Conservation (phyloP, 1,284 basidiomycete species). For the Cryptococcus neoformans region DNA sequence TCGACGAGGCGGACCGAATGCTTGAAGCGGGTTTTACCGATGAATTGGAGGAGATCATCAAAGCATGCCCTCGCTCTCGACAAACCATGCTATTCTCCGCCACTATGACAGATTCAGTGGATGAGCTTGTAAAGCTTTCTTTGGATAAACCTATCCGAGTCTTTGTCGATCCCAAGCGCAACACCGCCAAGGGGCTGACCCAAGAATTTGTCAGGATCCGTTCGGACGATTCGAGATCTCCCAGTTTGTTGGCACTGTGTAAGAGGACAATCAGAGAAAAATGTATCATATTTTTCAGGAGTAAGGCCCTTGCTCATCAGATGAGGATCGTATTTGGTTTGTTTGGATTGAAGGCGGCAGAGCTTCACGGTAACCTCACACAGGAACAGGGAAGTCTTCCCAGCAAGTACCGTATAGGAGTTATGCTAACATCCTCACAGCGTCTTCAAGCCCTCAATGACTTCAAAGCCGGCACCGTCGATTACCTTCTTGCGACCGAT, state of each 20-base stretch:
- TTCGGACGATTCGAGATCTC: constrained; percentile 68
- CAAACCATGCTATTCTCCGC: constrained; percentile 99
- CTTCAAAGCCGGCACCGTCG: constrained; percentile 80
- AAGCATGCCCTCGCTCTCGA: constrained; percentile 77
- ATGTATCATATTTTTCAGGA: constrained; percentile 90
- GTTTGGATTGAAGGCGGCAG: constrained; percentile 80
- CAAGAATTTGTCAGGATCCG: constrained; percentile 95
- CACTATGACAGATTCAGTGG: constrained; percentile 95
- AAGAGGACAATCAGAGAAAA: constrained; percentile 78
- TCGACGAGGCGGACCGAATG: constrained; percentile 98
- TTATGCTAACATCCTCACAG: constrained; percentile 49
- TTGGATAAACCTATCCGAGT: constrained; percentile 87
- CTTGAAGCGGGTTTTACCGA: constrained; percentile 97
- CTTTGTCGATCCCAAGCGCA: constrained; percentile 91
- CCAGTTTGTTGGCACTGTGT: constrained; percentile 78
- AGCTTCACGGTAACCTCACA: constrained; percentile 90
- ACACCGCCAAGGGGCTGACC: constrained; percentile 79
- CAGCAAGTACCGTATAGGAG: constrained; percentile 5
- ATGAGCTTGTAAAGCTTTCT: constrained; percentile 87
- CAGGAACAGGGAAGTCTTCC: constrained; percentile 76
- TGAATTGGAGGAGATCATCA: constrained; percentile 90
- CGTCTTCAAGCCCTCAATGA: constrained; percentile 78
- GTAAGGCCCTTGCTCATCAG: constrained; percentile 95
- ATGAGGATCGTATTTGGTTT: constrained; percentile 90
- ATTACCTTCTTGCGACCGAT: constrained; percentile 94